phyloP scores from a whole-genome alignment of 192 early-diverging fungal genomes.

The Podila horticola region DNA sequence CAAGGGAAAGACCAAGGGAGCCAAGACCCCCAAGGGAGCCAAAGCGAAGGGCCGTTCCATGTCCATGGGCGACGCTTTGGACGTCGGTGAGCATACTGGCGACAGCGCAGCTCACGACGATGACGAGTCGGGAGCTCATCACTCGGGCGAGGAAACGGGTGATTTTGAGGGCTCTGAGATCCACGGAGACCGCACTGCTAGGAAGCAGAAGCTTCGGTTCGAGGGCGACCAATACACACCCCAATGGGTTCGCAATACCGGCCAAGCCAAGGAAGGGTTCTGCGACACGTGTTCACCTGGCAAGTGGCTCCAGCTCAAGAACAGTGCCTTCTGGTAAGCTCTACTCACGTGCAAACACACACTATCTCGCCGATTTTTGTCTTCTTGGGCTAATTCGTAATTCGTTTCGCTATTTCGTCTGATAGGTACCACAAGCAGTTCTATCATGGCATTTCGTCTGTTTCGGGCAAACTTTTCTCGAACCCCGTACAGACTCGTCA shows the following conservation, averaged over 20 bases:
- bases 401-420: not conserved
- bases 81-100: not conserved
- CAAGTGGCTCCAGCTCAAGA: slow-evolving; percentile 90
- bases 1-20: slow-evolving; percentile 9
- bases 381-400: not conserved
- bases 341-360: not conserved
- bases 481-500: slow-evolving; percentile 78
- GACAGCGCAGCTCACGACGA: not conserved
- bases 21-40: slow-evolving; percentile 3
- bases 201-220: slow-evolving; percentile 80
- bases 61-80: slow-evolving; percentile 49
- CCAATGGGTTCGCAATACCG: slow-evolving; percentile 81
- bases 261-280: slow-evolving; percentile 82
- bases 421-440: slow-evolving; percentile 88
- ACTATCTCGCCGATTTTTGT: not conserved
- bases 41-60: slow-evolving; percentile 40
- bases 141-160: slow-evolving; percentile 20
- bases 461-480: slow-evolving; percentile 79
- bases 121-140: not conserved
- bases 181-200: slow-evolving; percentile 65
- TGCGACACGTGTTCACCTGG: slow-evolving; percentile 86
- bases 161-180: slow-evolving; percentile 57
- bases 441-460: slow-evolving; percentile 86
- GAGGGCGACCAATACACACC: slow-evolving; percentile 83
- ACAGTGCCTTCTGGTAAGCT: slow-evolving; percentile 83